phyloP scores from a whole-genome alignment of 345 rosid species.

The Xanthoceras sorbifolium region DNA sequence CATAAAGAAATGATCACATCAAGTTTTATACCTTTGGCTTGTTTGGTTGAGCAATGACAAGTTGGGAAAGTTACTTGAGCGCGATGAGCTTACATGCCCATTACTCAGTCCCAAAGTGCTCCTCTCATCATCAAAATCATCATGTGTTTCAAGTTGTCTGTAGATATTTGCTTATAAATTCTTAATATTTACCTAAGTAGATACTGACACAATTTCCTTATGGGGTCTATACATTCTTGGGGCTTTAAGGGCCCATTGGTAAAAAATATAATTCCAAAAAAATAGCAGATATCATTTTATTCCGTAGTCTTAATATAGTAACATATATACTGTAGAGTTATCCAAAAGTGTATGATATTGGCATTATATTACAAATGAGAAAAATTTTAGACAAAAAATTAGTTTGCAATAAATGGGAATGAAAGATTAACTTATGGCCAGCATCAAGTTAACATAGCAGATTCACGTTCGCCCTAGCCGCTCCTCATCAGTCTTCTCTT shows the following conservation, averaged over 20 bases:
- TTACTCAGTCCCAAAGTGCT: constrained; percentile 28
- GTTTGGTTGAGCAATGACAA: constrained; percentile 48
- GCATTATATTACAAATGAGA: neutral
- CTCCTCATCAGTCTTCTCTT: too few species aligned
- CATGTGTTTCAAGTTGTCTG: constrained; percentile 77
- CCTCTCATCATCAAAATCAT: constrained; percentile 74
- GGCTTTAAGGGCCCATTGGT: neutral
- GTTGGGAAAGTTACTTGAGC: constrained; percentile 49
- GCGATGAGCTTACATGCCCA: constrained; percentile 27
- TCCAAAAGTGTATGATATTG: neutral
- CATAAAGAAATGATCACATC: neutral
- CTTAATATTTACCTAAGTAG: neutral
- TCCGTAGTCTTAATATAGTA: neutral
- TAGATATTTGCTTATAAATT: neutral
- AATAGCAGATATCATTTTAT: neutral
- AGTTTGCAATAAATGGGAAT: neutral
- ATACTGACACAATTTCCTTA: neutral
- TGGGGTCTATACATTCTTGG: neutral
- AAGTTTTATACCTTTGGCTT: constrained; percentile 57
- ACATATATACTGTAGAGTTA: neutral
- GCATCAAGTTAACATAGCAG: too few species aligned
- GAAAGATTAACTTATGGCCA: constrained; percentile 3
- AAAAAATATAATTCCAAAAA: neutral
- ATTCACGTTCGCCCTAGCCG: too few species aligned
- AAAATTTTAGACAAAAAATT: neutral